Percentiles rank a stretch among this genome's conserved stretches.
Conservation (phyloP, 2,329 filamentous ascomycete genomes). For the Lasiodiplodia hormozganensis region DNA sequence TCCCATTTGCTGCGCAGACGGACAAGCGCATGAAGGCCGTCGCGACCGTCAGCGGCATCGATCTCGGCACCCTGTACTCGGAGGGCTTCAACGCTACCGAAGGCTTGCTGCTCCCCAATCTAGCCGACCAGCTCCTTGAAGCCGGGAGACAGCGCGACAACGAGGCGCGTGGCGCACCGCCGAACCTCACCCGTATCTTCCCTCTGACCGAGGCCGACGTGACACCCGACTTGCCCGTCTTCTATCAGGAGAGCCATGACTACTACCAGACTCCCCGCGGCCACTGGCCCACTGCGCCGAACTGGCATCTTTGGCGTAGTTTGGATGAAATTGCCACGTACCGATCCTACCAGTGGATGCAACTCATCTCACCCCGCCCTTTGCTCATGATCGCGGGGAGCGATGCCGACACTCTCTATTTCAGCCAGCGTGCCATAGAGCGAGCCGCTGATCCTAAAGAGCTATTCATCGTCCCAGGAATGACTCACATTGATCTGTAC, state of each 20-base stretch:
- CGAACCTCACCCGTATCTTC: constrained; percentile 17
- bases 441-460: constrained; percentile 40
- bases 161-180: not conserved
- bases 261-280: constrained; percentile 36
- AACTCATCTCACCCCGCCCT: constrained; percentile 37
- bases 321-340: constrained; percentile 36
- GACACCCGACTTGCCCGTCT: constrained; percentile 20
- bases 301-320: constrained; percentile 31
- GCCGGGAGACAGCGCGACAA: not conserved
- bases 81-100: constrained; percentile 27
- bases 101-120: not conserved
- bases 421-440: constrained; percentile 35
- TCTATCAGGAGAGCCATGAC: constrained; percentile 32
- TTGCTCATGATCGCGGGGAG: constrained; percentile 39
- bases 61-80: constrained; percentile 42
- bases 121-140: not conserved
- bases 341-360: constrained; percentile 33
- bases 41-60: constrained; percentile 42
- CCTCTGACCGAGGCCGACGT: constrained; percentile 28
- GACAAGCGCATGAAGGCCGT: constrained; percentile 50
- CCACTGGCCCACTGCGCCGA: constrained; percentile 32
- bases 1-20: constrained; percentile 41
- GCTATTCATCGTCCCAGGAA: constrained; percentile 34
- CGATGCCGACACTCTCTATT: constrained; percentile 36
- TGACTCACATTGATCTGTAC: constrained; percentile 38